Evolutionary conservation across 768 basidiomycete genomes (phyloP).

Genomic region (Rhodosporidiobolus sp.): DNA sequence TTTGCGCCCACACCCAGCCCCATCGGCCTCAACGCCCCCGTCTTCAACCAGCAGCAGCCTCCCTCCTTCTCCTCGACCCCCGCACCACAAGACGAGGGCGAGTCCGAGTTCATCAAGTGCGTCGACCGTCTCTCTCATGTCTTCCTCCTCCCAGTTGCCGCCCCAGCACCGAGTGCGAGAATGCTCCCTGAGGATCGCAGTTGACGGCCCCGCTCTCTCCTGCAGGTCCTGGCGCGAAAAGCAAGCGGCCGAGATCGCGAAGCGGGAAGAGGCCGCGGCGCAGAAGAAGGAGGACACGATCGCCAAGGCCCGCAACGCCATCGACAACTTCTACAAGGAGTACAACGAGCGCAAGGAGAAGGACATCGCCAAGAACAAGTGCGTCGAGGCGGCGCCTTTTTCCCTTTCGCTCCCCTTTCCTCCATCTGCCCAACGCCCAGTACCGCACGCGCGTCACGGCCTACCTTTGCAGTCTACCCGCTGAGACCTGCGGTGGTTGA

Average conservation of each 20-base stretch:
- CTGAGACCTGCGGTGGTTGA: too few relatives aligned
- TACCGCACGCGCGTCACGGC: too few relatives aligned
- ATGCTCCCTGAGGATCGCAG: neutral
- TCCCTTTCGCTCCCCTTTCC: neutral
- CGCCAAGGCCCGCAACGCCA: conserved; percentile 74
- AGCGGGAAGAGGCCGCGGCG: conserved; percentile 76
- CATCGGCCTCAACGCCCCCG: conserved; percentile 22
- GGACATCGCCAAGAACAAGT: conserved; percentile 95
- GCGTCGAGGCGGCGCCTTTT: conserved; percentile 45
- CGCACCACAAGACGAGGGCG: conserved; percentile 60
- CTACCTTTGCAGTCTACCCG: too few relatives aligned
- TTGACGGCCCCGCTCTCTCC: neutral
- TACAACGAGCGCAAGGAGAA: conserved; percentile 85
- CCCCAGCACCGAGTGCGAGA: too few relatives aligned
- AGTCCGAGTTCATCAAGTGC: conserved; percentile 81
- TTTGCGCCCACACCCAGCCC: conserved; percentile 12
- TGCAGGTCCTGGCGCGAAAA: conserved; percentile 78
- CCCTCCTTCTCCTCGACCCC: conserved; percentile 22
- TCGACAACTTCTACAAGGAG: conserved; percentile 85
- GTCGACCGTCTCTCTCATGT: conserved; percentile 38
- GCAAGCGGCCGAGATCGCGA: conserved; percentile 76
- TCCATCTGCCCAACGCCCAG: neutral
- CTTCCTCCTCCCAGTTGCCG: neutral
- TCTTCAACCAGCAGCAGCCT: conserved; percentile 28
- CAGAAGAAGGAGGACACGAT: conserved; percentile 76